phyloP scores from a whole-genome alignment of 768 basidiomycete species.

The Strobilomyces confusus region DNA sequence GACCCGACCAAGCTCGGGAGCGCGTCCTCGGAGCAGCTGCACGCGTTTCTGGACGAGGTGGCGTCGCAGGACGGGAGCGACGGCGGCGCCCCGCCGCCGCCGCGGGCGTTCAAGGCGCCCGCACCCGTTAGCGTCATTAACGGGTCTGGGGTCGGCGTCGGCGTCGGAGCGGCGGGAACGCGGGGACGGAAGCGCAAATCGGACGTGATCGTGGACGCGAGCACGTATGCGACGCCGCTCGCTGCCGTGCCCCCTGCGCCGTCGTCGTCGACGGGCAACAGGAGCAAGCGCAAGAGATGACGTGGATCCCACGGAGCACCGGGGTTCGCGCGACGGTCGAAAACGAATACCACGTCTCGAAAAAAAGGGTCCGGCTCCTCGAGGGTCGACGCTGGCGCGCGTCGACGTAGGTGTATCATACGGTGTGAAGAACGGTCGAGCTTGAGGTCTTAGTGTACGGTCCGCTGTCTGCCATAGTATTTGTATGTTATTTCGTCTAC shows the following conservation, averaged over 20 bases:
- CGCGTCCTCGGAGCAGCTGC: constrained; percentile 35
- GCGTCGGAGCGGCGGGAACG: neutral
- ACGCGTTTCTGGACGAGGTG: constrained; percentile 43
- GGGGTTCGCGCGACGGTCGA: neutral
- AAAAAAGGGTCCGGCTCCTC: neutral
- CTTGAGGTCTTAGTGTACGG: neutral
- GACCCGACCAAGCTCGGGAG: constrained; percentile 29
- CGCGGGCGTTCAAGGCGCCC: constrained; percentile 6
- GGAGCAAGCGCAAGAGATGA: constrained; percentile 31
- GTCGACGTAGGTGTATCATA: no score
- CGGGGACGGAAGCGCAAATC: constrained; percentile 41
- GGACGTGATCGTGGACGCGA: constrained; percentile 24
- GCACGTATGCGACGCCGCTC: neutral
- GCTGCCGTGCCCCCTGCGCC: neutral
- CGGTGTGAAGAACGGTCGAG: no score
- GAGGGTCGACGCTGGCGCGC: no score
- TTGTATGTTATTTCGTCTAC: neutral
- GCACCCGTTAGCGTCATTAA: no score
- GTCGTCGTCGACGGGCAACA: constrained; percentile 13
- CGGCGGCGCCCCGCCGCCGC: no score
- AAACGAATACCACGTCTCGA: constrained; percentile 1
- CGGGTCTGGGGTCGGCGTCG: neutral
- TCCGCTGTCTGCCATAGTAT: neutral
- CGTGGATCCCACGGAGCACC: neutral
- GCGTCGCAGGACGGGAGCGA: constrained; percentile 30